Base-by-base conservation (phyloP, 805 yeast genomes). In the Pichia manshurica region DNA sequence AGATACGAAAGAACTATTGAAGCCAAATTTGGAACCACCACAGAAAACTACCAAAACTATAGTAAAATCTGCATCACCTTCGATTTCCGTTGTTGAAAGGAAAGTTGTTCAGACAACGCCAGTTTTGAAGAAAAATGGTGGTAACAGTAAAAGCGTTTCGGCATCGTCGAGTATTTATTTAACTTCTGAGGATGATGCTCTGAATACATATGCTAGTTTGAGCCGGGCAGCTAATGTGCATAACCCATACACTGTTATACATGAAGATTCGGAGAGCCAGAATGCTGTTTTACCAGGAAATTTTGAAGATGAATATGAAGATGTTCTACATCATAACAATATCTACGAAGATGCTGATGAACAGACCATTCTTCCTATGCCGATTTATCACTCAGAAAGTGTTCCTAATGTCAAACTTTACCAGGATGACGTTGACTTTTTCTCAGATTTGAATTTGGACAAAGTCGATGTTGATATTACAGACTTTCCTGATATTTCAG, bases 161-260 rank as follows among this genome's bases (percentile, higher is more conserved):
- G 22, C 42, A 8, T 46, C 40, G 3, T 50, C 56, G 19, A 52
- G 54, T 42, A 33, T 42, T 16, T 49, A 53, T 29, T 41, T 47
- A 22, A 41, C 50, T 5, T 39, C 45, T 28, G 32, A 37, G 9
- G 47, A 44, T 5, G 45, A 36, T 28, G 50, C 46, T 15, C 25
- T 35, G 28, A 49, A 45, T 17, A 48, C 41, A 23, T 35, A 22
- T 19, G 46, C 25, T 15, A 38, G 49, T 25, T 16, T 33, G 9
- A 23, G 32, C 16, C 33, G 41, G n/a, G 21, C 31, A 6, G 39
- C 17, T 10, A 15, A 44, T 15, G 32, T 33, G 12, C 23, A 39
- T 22, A 48, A 44, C 25, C 48, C 52, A 32, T 48, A 46, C 28
- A 12, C 19, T 8, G n/a, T 31, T 9, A 21, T 22, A 4, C 3